A percentile compares a stretch with the other conserved stretches of the same genome.
These are phyloP conservation scores for Malus hybrid DNA, from an alignment of 331 rosid species.

Conservation along the genomic window DNA sequence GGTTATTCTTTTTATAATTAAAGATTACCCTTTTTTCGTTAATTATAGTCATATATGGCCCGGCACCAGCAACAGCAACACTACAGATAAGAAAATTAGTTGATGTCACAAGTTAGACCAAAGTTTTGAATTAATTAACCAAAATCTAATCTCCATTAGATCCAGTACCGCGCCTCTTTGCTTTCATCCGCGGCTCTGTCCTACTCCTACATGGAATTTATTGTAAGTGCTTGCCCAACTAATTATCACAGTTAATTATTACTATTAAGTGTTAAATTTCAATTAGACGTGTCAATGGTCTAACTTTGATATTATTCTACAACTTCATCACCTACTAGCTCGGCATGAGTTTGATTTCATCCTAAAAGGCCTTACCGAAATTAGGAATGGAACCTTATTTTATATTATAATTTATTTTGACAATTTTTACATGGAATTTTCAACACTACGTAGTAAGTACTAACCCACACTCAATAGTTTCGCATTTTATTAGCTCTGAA, in stretches of 20 bases:
- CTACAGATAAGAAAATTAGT: background rate
- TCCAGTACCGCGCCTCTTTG: background rate
- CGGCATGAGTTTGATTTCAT: background rate
- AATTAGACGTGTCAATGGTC: fast-evolving
- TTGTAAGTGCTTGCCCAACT: background rate
- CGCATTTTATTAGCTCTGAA: too few species aligned
- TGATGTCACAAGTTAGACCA: background rate
- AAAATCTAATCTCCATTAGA: background rate
- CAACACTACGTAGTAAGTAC: background rate
- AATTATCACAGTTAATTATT: too few species aligned
- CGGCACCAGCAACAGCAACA: background rate
- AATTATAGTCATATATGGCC: background rate
- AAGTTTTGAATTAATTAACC: background rate
- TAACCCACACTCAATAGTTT: too few species aligned
- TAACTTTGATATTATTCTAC: too few species aligned
- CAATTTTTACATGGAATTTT: background rate
- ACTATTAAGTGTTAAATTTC: too few species aligned
- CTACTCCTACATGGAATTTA: background rate
- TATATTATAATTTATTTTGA: background rate
- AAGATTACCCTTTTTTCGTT: background rate
- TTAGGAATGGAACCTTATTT: background rate
- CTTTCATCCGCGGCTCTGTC: background rate
- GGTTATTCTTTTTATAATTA: background rate
- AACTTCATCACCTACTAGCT: background rate
- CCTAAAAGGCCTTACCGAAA: background rate